phyloP scores from a whole-genome alignment of 192 early-diverging fungal genomes.

The Coemansia sp. region DNA sequence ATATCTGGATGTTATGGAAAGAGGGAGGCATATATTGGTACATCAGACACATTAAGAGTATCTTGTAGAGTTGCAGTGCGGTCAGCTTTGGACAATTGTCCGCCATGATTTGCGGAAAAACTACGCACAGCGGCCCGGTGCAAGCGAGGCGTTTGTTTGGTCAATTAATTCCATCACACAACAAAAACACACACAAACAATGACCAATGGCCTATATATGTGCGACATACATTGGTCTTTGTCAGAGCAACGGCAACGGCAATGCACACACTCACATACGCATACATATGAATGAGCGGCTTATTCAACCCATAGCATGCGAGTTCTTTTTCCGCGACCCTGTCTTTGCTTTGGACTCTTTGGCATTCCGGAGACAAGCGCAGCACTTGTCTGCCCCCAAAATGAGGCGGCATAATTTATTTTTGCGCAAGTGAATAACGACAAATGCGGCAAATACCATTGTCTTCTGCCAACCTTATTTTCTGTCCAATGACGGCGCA shows the following conservation, averaged over 20 bases:
- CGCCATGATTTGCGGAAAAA: background rate
- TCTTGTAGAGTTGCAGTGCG: background rate
- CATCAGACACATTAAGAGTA: background rate
- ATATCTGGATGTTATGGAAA: background rate
- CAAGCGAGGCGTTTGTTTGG: background rate
- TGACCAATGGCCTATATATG: background rate
- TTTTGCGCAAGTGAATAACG: background rate
- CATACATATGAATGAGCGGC: background rate
- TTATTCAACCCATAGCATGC: background rate
- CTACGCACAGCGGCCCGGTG: background rate
- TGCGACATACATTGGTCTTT: background rate
- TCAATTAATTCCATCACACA: background rate
- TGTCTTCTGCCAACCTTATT: background rate
- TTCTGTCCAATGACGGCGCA: background rate
- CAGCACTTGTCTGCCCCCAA: background rate
- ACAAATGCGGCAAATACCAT: background rate
- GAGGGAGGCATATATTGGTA: background rate
- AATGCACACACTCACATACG: background rate
- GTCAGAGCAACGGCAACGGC: background rate
- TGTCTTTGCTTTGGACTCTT: background rate
- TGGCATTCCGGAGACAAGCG: background rate
- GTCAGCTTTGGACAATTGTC: background rate
- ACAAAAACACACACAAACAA: background rate
- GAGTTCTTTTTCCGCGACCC: background rate
- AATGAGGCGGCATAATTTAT: too few species aligned